Evolutionary conservation across 768 basidiomycete species (phyloP).

Genomic region (Leccinum barrowsii): DNA sequence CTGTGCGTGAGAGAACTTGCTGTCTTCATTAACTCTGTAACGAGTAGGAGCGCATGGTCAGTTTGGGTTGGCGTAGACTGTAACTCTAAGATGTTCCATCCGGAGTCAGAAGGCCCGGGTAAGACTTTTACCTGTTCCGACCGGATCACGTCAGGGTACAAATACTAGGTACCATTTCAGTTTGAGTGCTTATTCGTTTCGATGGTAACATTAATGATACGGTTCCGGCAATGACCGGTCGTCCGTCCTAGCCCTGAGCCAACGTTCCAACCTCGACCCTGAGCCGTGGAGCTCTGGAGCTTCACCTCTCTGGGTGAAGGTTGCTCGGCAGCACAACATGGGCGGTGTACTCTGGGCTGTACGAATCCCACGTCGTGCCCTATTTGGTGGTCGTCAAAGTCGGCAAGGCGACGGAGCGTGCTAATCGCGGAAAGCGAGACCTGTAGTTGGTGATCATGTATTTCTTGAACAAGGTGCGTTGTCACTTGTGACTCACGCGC

Average conservation of each 20-base stretch:
- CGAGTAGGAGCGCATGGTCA: background rate
- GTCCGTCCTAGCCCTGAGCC: constrained; percentile 64
- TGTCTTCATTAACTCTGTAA: background rate
- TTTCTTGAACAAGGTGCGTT: constrained; percentile 72
- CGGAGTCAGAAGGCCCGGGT: background rate
- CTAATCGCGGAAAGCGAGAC: constrained; percentile 97
- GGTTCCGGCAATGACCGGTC: constrained; percentile 85
- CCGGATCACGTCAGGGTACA: constrained; percentile 91
- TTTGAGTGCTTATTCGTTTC: constrained; percentile 68
- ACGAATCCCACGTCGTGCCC: constrained; percentile 94
- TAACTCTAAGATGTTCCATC: background rate
- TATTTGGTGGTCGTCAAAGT: constrained; percentile 70
- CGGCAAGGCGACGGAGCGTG: constrained; percentile 64
- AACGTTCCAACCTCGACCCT: constrained; percentile 70
- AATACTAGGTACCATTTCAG: constrained; percentile 51
- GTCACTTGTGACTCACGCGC: too few relatives aligned
- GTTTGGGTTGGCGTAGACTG: background rate
- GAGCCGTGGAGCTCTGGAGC: constrained; percentile 68
- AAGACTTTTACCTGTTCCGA: background rate
- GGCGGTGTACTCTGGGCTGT: constrained; percentile 75
- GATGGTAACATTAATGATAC: constrained; percentile 87
- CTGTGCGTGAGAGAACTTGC: background rate
- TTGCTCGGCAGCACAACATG: too few relatives aligned
- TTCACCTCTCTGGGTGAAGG: constrained; percentile 91
- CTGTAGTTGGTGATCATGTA: constrained; percentile 96